phyloP scores from a whole-genome alignment of 176 grass and related monocot genomes.

The Carex myosuroides region DNA sequence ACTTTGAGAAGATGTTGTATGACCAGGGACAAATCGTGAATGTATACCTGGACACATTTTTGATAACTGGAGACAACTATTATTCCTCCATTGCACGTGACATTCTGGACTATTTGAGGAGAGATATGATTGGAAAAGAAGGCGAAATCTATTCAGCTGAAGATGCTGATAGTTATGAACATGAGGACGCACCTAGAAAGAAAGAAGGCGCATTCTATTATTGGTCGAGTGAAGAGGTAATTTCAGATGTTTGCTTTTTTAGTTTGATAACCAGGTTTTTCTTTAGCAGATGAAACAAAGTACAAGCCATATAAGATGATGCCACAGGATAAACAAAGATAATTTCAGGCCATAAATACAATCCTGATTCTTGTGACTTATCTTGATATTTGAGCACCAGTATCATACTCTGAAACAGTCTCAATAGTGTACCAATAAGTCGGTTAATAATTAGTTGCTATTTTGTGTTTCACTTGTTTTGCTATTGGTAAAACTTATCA shows the following conservation, averaged over 20 bases:
- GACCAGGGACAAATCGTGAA: slow-evolving; percentile 91
- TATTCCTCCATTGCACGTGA: slow-evolving; percentile 63
- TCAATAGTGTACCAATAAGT: not conserved
- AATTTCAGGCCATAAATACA: not conserved
- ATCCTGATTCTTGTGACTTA: not conserved
- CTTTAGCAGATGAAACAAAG: not conserved
- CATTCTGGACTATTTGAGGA: slow-evolving; percentile 93
- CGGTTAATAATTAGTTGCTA: not conserved
- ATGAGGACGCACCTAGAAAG: slow-evolving; percentile 58
- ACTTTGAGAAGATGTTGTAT: slow-evolving; percentile 99
- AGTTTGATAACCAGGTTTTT: not conserved
- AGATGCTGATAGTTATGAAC: slow-evolving; percentile 96
- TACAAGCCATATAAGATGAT: not conserved
- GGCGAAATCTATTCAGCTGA: slow-evolving; percentile 93
- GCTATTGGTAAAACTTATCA: not conserved
- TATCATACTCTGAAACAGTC: not conserved
- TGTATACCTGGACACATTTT: slow-evolving; percentile 75
- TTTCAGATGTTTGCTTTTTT: not conserved
- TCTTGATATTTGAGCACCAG: not conserved
- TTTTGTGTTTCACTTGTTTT: not conserved
- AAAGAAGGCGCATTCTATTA: slow-evolving; percentile 93
- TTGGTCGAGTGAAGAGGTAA: slow-evolving; percentile 79
- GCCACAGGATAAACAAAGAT: not conserved
- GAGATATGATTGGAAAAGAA: slow-evolving; percentile 86
- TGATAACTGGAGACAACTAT: slow-evolving; percentile 56